Evolutionary conservation across 2,329 filamentous ascomycete species (phyloP).

Genomic region (Myriosclerotinia duriaeana): DNA sequence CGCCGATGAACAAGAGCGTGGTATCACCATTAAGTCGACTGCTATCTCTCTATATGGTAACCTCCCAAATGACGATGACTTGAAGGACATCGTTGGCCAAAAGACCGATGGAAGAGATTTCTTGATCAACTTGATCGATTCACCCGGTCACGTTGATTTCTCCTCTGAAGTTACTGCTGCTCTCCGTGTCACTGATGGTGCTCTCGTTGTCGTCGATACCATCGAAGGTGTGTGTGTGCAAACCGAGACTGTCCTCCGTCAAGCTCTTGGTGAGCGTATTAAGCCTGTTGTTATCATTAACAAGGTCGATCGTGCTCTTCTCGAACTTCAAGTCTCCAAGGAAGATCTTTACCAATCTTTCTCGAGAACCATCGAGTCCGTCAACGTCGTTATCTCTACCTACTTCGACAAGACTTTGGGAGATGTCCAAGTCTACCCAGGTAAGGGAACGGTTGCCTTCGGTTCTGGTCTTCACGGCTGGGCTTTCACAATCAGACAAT

Average conservation of each 20-base stretch:
- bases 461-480: conserved; percentile 99
- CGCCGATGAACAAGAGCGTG: conserved; percentile 97
- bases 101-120: conserved; percentile 92
- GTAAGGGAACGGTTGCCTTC: conserved; percentile 97
- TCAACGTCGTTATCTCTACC: conserved; percentile 99
- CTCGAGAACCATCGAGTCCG: conserved; percentile 98
- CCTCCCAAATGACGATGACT: conserved; percentile 76
- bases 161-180: conserved; percentile 99
- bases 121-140: conserved; percentile 99
- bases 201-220: conserved; percentile 98
- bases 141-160: conserved; percentile 99
- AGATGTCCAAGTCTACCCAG: conserved; percentile 98
- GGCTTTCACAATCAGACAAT: conserved; percentile 99
- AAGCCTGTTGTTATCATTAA: conserved; percentile 99
- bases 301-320: conserved; percentile 99
- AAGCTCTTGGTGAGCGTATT: conserved; percentile 99
- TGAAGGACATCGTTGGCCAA: conserved; percentile 90
- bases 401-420: conserved; percentile 96
- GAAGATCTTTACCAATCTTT: conserved; percentile 99
- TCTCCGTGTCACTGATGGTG: conserved; percentile 99
- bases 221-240: conserved; percentile 99
- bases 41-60: conserved; percentile 97
- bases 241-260: conserved; percentile 98
- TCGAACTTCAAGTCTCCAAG: conserved; percentile 97
- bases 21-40: conserved; percentile 99